Conservation (phyloP, 2,329 filamentous ascomycete genomes). For the Clarireedia sp. region DNA sequence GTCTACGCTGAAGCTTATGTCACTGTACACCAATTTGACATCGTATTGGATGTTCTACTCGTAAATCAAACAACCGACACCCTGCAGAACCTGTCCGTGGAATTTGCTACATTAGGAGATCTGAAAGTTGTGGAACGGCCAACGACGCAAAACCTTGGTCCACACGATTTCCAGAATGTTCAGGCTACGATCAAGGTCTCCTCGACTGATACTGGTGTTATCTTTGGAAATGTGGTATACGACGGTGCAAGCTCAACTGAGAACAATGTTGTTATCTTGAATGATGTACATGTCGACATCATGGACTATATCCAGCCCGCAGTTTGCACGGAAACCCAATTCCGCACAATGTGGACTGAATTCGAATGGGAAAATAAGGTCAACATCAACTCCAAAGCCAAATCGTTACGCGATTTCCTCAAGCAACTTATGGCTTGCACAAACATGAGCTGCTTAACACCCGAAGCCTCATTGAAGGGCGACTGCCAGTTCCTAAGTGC, state of each 20-base stretch:
- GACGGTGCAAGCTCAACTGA: conserved; percentile 88
- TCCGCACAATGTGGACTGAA: conserved; percentile 99
- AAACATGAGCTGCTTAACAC: conserved; percentile 97
- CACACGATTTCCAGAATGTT: conserved; percentile 95
- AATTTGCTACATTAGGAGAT: conserved; percentile 96
- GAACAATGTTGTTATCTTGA: conserved; percentile 94
- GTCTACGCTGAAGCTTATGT: conserved; percentile 99
- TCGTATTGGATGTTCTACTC: conserved; percentile 88
- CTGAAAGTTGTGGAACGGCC: conserved; percentile 96
- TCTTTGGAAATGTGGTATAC: conserved; percentile 98
- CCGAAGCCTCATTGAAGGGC: conserved; percentile 90
- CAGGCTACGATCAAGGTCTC: conserved; percentile 99
- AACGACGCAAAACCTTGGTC: conserved; percentile 89
- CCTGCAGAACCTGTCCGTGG: conserved; percentile 90
- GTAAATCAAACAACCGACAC: conserved; percentile 98
- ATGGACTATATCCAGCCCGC: conserved; percentile 99
- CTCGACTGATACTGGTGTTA: conserved; percentile 94
- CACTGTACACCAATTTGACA: conserved; percentile 98
- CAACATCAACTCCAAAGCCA: conserved; percentile 98
- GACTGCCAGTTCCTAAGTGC: conserved; percentile 98
- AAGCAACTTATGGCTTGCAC: conserved; percentile 94
- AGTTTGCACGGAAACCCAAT: conserved; percentile 93
- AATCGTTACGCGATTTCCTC: conserved; percentile 83
- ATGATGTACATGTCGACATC: conserved; percentile 96
- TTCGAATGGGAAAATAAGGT: conserved; percentile 99